Evolutionary conservation across 2,329 filamentous ascomycete species (phyloP).

Genomic region (Colletotrichum orchidophilum): DNA sequence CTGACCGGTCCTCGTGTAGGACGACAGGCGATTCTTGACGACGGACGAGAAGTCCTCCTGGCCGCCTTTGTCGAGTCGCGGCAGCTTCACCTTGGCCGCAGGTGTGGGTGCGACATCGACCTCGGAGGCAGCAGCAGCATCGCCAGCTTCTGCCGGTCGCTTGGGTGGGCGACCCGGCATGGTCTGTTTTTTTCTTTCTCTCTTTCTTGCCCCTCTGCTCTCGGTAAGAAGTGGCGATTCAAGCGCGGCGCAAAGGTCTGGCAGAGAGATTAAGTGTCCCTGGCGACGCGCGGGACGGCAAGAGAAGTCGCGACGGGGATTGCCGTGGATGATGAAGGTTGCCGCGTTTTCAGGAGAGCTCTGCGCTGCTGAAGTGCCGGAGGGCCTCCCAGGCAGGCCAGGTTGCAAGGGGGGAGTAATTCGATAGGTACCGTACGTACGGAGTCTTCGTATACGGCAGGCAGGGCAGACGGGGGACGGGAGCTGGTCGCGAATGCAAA

Average conservation of each 20-base stretch:
- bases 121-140: slow-evolving; percentile 44
- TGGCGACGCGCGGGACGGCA: not conserved
- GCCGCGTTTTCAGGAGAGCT: slow-evolving; percentile 19
- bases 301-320: slow-evolving; percentile 29
- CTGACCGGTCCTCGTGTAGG: slow-evolving; percentile 76
- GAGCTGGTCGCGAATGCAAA: not conserved
- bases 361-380: not conserved
- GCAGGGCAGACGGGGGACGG: not conserved
- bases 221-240: not conserved
- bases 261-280: not conserved
- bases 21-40: slow-evolving; percentile 64
- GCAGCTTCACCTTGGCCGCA: slow-evolving; percentile 55
- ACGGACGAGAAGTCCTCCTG: slow-evolving; percentile 63
- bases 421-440: not conserved
- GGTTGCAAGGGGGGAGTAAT: not conserved
- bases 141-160: slow-evolving; percentile 52
- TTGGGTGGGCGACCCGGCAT: slow-evolving; percentile 52
- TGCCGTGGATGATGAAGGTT: slow-evolving; percentile 28
- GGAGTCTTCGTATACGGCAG: too few species aligned
- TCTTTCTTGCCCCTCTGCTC: not conserved
- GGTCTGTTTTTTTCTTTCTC: slow-evolving; percentile 5
- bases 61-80: slow-evolving; percentile 55
- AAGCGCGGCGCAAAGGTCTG: not conserved
- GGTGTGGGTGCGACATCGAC: slow-evolving; percentile 39
- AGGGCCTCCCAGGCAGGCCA: not conserved